A percentile compares a stretch with the other conserved stretches of the same genome.
Conservation (phyloP, 106 monocot species). For the Posidonia australis region DNA sequence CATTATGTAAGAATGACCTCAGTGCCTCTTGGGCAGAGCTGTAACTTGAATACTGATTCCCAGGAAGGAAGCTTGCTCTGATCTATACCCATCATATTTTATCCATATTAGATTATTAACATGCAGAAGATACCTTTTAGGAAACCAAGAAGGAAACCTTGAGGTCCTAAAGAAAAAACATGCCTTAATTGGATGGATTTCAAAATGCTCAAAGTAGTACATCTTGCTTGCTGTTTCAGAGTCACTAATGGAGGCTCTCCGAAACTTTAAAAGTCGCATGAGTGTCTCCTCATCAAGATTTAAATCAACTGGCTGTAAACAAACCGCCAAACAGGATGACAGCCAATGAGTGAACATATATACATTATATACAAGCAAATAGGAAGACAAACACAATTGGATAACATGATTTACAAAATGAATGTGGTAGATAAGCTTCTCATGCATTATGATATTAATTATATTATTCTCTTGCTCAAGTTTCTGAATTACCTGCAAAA, state of each 20-base stretch:
- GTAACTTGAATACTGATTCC: conserved; percentile 53
- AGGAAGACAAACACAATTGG: background rate
- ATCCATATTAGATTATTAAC: too few species aligned
- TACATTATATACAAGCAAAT: background rate
- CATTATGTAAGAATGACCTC: conserved; percentile 70
- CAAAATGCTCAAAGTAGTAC: conserved; percentile 81
- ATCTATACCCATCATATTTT: conserved; percentile 28
- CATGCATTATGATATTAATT: too few species aligned
- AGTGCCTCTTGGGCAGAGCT: conserved; percentile 69
- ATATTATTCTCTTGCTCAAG: too few species aligned
- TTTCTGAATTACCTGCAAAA: conserved; percentile 58
- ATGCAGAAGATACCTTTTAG: too few species aligned
- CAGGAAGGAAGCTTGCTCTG: conserved; percentile 64
- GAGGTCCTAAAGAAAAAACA: conserved; percentile 3
- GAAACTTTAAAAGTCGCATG: conserved; percentile 79
- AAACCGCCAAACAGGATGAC: background rate
- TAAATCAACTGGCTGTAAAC: conserved; percentile 68
- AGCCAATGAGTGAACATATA: too few species aligned
- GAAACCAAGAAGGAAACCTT: background rate
- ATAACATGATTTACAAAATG: background rate
- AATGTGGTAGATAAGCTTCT: too few species aligned
- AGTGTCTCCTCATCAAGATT: conserved; percentile 92
- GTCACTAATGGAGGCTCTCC: conserved; percentile 63
- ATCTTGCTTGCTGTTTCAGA: conserved; percentile 35
- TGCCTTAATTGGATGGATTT: conserved; percentile 88